Evolutionary conservation across 768 basidiomycete genomes (phyloP), one percentile per base, ranked within the genome.

Genomic region (Lyophyllum shimeji): DNA sequence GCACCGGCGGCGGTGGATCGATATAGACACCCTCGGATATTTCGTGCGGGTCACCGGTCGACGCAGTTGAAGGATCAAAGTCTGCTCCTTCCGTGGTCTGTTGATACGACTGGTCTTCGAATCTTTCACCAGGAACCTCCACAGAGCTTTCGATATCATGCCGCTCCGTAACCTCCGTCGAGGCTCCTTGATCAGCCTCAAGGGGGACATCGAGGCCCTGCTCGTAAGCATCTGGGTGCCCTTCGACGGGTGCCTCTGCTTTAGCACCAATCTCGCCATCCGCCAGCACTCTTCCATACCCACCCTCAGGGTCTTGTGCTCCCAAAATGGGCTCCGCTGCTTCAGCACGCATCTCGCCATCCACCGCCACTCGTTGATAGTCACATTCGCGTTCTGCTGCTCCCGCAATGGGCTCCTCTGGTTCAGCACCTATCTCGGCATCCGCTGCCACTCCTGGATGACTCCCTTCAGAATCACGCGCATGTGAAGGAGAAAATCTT

Each of bases 1-100:
- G 71, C 43, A 89, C 85, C 15, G 86, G 77, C 12, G 89, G 89
- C 24, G 89, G 89, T 25, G 86, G 85, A 57, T 89, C 88, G 50
- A 88, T 87, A 67, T 84, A 89, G 45, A 87, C 83, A 25, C 82
- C 88, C 63, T 84, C 83, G 23, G 80, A 83, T 51, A 83, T 80
- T 67, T 82, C 79, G 65, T 82, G 82, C n/a, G 80, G 80, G 67
- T 85, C 77, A 33, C 64, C 69, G 7, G 66, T 57, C 17, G 64
- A 63, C 46, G 55, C 52, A 50, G 18, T 55, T 43, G 43, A 57
- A 48, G 37, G 56, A 23, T 25, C 56, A 43, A 51, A 53, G 9
- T 54, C 56, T 29, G 51, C 53, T n/a, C 59, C 52, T 34, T 53
- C 55, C 6, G 25, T 18, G 13, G 49, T 52, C 24, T 44, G 39